Evolutionary conservation across 2,329 filamentous ascomycete genomes (phyloP), one percentile per base, ranked within the genome.

Genomic region (Trichoderma simmonsii): DNA sequence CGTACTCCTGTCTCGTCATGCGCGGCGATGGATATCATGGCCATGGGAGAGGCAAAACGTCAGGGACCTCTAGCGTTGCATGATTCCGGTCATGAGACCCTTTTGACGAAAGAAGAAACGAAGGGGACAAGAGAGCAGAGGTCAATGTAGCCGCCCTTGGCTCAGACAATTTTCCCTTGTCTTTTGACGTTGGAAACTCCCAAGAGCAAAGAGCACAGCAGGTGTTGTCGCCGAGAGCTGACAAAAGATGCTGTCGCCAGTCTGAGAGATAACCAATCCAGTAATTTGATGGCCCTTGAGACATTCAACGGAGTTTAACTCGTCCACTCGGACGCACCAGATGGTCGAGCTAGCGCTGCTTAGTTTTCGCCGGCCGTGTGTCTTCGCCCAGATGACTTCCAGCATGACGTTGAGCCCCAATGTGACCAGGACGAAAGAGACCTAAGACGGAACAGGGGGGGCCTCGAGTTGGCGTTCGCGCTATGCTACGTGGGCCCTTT

Each of bases 61-160:
- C 61, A 72, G 71, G 70, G 61, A 36, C 72, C 70, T 77, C 48
- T 79, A 77, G 77, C 78, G 77, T 77, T 74, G 75, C 74, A 76
- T 76, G 72, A 71, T 73, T 21, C 72, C 73, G 78, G 77, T 79
- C 78, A 79, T 79, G 78, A 75, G 78, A 79, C 77, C 77, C 77
- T 73, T 63, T 43, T 59, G 59, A 48, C 43, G 34, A 48, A 69
- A 24, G 28, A 69, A 59, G 56, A 69, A 69, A 69, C 4, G 34
- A 18, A 70, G 15, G 28, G n/a, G 32, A 61, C 7, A 32, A 30
- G 28, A 68, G 15, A 43, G 34, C 12, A 32, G 9, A 30, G 28
- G 12, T 15, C n/a, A n/a, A 66, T n/a, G n/a, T 21, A 34, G 26
- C n/a, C 26, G 32, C 36, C 56, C 39, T 26, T 34, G 26, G 65